phyloP scores from a whole-genome alignment of 2,329 filamentous ascomycete species.

The Emericellopsis cladophorae region DNA sequence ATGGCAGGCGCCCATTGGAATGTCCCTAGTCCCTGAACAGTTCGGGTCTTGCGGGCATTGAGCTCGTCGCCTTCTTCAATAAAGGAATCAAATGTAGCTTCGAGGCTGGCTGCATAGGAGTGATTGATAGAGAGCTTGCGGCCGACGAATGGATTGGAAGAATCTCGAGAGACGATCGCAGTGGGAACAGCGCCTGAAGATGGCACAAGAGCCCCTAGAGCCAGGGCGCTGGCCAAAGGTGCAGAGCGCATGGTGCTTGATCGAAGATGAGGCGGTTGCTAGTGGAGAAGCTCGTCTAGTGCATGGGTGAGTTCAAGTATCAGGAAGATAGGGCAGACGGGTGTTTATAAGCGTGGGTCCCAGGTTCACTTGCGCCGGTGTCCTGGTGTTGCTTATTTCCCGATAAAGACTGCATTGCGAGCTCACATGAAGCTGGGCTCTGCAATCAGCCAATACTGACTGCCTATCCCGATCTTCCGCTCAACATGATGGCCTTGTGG shows the following conservation, averaged over 20 bases:
- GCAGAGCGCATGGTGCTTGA: background rate
- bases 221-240: background rate
- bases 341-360: background rate
- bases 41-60: conserved; percentile 20
- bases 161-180: background rate
- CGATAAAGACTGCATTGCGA: background rate
- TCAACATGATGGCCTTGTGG: background rate
- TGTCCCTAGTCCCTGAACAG: conserved; percentile 19
- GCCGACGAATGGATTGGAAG: conserved; percentile 27
- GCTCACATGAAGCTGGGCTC: background rate
- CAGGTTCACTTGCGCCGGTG: background rate
- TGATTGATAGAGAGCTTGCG: conserved; percentile 31
- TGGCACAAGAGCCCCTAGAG: background rate
- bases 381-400: background rate
- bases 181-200: background rate
- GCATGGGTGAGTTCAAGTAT: background rate
- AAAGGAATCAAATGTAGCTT: conserved; percentile 21
- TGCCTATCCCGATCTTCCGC: background rate
- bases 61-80: conserved; percentile 15
- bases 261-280: background rate
- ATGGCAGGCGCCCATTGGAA: conserved; percentile 26
- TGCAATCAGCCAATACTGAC: background rate
- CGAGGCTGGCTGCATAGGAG: conserved; percentile 21
- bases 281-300: background rate
- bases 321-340: background rate